A percentile compares a stretch with the other conserved stretches of the same genome.
Evolutionary conservation across 768 basidiomycete genomes (phyloP).

Genomic region (Phlegmacium glaucopus): DNA sequence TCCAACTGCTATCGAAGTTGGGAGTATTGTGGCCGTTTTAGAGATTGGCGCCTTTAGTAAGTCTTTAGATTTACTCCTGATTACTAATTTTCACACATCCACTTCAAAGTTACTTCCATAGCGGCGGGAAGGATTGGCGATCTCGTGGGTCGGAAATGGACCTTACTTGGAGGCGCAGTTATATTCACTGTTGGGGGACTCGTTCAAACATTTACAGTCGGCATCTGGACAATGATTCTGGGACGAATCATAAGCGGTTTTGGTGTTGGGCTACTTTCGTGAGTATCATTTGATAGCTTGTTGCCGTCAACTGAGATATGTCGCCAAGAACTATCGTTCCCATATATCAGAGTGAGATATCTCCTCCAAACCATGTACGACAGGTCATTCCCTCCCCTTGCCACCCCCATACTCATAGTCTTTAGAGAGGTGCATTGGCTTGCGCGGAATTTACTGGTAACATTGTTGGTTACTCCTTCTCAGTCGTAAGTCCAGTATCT

Average conservation of each 20-base stretch:
- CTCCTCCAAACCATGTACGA: conserved; percentile 82
- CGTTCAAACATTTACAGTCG: conserved; percentile 78
- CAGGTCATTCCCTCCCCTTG: background rate
- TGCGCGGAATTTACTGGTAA: conserved; percentile 97
- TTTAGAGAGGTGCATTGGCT: conserved; percentile 81
- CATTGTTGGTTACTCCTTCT: conserved; percentile 85
- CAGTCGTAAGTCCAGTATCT: conserved; percentile 60
- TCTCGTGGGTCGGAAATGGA: conserved; percentile 78
- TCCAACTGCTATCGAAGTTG: conserved; percentile 69
- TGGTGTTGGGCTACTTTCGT: conserved; percentile 90
- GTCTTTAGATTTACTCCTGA: conserved; percentile 18
- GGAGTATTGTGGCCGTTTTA: conserved; percentile 93
- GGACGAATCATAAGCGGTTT: conserved; percentile 84
- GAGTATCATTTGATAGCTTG: conserved; percentile 26
- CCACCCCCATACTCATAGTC: background rate
- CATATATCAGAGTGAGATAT: conserved; percentile 94
- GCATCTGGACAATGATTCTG: conserved; percentile 77
- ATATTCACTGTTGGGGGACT: conserved; percentile 86
- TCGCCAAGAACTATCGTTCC: conserved; percentile 78
- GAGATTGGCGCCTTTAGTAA: conserved; percentile 89
- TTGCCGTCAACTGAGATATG: no score
- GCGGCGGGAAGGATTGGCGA: conserved; percentile 90
- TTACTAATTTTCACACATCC: background rate
- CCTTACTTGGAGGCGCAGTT: conserved; percentile 77
- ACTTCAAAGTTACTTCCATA: conserved; percentile 71